Conservation (phyloP, 2,329 filamentous ascomycete species). For the Tympanopsis confertula region DNA sequence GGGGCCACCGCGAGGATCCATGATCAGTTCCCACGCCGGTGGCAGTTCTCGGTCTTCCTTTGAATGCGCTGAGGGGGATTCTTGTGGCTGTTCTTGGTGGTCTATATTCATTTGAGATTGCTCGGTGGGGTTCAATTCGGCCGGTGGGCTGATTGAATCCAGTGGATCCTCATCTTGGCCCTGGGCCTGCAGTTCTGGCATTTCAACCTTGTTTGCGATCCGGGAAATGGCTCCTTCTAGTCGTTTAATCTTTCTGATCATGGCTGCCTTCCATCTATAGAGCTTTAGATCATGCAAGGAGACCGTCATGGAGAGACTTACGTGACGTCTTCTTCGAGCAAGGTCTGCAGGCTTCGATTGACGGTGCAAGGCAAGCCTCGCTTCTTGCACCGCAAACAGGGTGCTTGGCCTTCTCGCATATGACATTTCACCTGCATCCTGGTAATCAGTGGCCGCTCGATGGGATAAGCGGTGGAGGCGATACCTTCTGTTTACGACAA, state of each 20-base stretch:
- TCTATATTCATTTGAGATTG: too few species aligned
- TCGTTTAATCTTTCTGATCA: slow-evolving; percentile 19
- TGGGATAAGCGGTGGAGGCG: slow-evolving; percentile 1
- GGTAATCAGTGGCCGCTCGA: neutral
- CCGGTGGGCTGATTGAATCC: too few species aligned
- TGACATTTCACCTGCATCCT: slow-evolving; percentile 22
- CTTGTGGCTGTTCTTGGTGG: too few species aligned
- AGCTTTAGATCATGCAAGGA: neutral
- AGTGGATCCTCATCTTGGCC: neutral
- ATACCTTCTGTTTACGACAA: slow-evolving; percentile 22
- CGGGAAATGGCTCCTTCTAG: slow-evolving; percentile 20
- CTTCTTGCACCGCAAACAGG: slow-evolving; percentile 25
- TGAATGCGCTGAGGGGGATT: too few species aligned
- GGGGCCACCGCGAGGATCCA: neutral
- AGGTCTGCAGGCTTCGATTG: slow-evolving; percentile 26
- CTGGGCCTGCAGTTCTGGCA: slow-evolving; percentile 7
- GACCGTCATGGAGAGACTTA: slow-evolving; percentile 5
- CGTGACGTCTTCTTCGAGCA: slow-evolving; percentile 23
- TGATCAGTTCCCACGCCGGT: too few species aligned
- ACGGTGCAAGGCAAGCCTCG: slow-evolving; percentile 24
- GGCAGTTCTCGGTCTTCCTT: too few species aligned
- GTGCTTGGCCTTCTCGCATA: slow-evolving; percentile 21
- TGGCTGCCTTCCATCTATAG: slow-evolving; percentile 23
- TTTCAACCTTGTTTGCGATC: slow-evolving; percentile 7
- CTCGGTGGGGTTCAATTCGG: too few species aligned